phyloP scores from a whole-genome alignment of 2,329 filamentous ascomycete genomes.

The Apiospora arundinis region DNA sequence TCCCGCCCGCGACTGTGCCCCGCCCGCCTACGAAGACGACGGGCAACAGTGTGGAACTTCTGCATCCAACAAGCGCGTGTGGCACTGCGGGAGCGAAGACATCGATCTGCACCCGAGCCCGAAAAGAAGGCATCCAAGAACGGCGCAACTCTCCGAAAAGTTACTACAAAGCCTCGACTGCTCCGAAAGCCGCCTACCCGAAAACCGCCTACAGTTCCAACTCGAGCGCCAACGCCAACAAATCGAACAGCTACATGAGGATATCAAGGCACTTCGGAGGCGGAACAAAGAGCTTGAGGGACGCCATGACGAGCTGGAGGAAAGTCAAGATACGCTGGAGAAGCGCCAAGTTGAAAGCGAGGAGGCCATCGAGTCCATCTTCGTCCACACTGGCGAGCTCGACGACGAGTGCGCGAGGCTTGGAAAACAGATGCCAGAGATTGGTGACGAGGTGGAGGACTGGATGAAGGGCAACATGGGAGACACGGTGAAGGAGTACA shows the following conservation, averaged over 20 bases:
- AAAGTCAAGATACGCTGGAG: not conserved
- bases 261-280: not conserved
- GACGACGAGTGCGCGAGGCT: constrained; percentile 19
- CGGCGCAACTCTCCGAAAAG: not conserved
- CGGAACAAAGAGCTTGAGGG: constrained; percentile 11
- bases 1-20: not conserved
- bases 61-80: not conserved
- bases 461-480: constrained; percentile 15
- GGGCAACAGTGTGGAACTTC: not conserved
- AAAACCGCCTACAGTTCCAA: not conserved
- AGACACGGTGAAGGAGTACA: not conserved
- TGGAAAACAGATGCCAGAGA: constrained; percentile 1
- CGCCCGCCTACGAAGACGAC: not conserved
- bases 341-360: not conserved
- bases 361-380: constrained; percentile 2
- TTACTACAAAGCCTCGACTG: too few species aligned
- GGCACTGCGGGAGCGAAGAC: constrained; percentile 4
- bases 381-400: constrained; percentile 16
- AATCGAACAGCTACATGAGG: constrained; percentile 9
- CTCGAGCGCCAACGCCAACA: not conserved
- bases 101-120: not conserved
- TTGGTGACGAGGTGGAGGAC: constrained; percentile 15
- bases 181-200: not conserved
- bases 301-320: constrained; percentile 6
- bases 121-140: not conserved